Conservation (phyloP, 805 yeast species). For the Candida xyloterini region DNA sequence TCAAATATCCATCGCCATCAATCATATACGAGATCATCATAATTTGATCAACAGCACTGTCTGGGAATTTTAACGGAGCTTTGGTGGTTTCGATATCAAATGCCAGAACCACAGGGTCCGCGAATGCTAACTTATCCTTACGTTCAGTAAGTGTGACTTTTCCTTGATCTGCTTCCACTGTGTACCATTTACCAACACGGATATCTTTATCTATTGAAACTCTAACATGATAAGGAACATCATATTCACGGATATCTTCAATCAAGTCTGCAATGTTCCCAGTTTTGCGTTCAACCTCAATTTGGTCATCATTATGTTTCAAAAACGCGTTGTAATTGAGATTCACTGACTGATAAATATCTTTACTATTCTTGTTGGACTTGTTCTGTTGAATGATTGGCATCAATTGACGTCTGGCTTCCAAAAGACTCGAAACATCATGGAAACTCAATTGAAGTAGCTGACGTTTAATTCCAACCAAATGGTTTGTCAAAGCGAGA, state of each 20-base stretch:
- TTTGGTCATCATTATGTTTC: constrained; percentile 30
- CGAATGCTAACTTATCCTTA: constrained; percentile 80
- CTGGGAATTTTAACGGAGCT: constrained; percentile 95
- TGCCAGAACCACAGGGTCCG: constrained; percentile 95
- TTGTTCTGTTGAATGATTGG: constrained; percentile 73
- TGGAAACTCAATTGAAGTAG: constrained; percentile 70
- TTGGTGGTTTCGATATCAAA: constrained; percentile 98
- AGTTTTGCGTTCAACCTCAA: constrained; percentile 21
- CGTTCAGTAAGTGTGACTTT: constrained; percentile 54
- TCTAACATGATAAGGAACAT: constrained; percentile 94
- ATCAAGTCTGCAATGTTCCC: constrained; percentile 62
- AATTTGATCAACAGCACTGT: constrained; percentile 80
- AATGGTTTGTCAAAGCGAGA: constrained; percentile 77
- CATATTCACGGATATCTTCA: constrained; percentile 86
- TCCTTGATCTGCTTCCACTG: constrained; percentile 63
- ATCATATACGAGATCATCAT: constrained; percentile 99
- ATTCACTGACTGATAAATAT: constrained; percentile 60
- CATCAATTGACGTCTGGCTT: constrained; percentile 64
- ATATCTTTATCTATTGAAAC: constrained; percentile 88
- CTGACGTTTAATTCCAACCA: constrained; percentile 67
- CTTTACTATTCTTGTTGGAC: constrained; percentile 56
- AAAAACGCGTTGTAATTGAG: constrained; percentile 34
- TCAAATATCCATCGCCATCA: constrained; percentile 93
- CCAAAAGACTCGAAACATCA: constrained; percentile 68
- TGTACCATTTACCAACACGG: constrained; percentile 96